Evolutionary conservation across 116 monocot species (phyloP).

Genomic region (Papilionanthe hybrid): DNA sequence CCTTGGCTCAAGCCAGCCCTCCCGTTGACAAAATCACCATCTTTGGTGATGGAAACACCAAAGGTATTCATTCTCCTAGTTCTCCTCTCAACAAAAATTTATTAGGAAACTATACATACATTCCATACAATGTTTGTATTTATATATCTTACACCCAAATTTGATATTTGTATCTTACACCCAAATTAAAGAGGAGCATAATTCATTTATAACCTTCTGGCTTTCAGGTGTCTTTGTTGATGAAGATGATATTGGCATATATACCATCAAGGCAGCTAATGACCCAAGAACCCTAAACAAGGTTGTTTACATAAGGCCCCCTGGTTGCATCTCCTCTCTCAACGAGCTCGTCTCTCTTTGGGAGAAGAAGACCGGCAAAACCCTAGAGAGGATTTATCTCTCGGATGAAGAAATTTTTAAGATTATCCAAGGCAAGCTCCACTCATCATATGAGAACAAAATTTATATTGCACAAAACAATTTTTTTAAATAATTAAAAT

Average conservation of each 20-base stretch:
- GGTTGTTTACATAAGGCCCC: slow-evolving; percentile 15
- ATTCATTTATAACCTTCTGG: neutral
- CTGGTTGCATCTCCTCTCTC: slow-evolving; percentile 8
- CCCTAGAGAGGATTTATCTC: slow-evolving; percentile 16
- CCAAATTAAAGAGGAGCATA: no score
- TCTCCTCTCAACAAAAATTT: no score
- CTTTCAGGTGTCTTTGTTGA: slow-evolving; percentile 14
- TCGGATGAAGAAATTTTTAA: slow-evolving; percentile 15
- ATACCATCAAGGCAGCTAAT: slow-evolving; percentile 15
- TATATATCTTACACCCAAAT: no score
- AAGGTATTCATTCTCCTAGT: neutral
- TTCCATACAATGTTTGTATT: no score
- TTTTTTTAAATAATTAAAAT: no score
- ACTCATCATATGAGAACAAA: no score
- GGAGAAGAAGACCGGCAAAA: slow-evolving; percentile 29
- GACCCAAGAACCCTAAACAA: slow-evolving; percentile 26
- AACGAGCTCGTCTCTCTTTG: slow-evolving; percentile 28
- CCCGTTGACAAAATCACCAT: slow-evolving; percentile 12
- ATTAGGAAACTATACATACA: no score
- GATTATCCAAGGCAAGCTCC: slow-evolving; percentile 9
- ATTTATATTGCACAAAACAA: no score
- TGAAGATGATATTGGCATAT: slow-evolving; percentile 17
- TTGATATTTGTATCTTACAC: no score
- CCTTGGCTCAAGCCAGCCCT: slow-evolving; percentile 7
- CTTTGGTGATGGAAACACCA: slow-evolving; percentile 21